phyloP scores from a whole-genome alignment of 129 eudicot species.

The Glebionis coronaria region DNA sequence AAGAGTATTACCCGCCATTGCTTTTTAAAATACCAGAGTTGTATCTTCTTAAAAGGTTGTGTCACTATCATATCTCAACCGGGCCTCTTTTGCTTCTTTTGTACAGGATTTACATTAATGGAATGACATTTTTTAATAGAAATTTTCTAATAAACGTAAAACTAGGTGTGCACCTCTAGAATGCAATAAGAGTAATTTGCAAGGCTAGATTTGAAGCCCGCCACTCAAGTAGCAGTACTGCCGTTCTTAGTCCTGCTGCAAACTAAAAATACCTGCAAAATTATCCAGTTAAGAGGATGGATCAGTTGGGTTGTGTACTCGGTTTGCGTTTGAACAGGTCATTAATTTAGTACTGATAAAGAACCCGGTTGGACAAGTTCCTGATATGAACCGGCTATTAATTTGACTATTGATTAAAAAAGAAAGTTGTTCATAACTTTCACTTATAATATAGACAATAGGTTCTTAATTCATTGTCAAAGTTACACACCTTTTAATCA shows the following conservation, averaged over 20 bases:
- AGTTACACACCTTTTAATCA: constrained; percentile 44
- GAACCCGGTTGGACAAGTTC: too few species aligned
- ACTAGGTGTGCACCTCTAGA: constrained; percentile 60
- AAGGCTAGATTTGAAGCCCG: constrained; percentile 93
- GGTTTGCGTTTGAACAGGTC: too few species aligned
- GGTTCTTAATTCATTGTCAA: background rate
- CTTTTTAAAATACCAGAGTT: background rate
- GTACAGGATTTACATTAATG: background rate
- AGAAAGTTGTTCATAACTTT: background rate
- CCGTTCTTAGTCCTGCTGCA: constrained; percentile 98
- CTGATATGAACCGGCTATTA: too few species aligned
- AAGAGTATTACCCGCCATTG: background rate
- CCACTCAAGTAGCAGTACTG: constrained; percentile 85
- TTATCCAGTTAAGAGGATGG: background rate
- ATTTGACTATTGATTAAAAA: too few species aligned
- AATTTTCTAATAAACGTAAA: background rate
- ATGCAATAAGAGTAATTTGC: constrained; percentile 79
- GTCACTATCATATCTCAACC: background rate
- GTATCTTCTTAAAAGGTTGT: background rate
- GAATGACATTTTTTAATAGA: background rate
- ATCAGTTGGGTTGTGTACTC: too few species aligned
- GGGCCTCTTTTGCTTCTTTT: background rate
- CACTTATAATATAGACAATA: background rate
- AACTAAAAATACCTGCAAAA: constrained; percentile 64
- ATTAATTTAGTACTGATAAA: too few species aligned